phyloP scores from a whole-genome alignment of 176 grass and related monocot genomes.

The Saccharum officinarum region DNA sequence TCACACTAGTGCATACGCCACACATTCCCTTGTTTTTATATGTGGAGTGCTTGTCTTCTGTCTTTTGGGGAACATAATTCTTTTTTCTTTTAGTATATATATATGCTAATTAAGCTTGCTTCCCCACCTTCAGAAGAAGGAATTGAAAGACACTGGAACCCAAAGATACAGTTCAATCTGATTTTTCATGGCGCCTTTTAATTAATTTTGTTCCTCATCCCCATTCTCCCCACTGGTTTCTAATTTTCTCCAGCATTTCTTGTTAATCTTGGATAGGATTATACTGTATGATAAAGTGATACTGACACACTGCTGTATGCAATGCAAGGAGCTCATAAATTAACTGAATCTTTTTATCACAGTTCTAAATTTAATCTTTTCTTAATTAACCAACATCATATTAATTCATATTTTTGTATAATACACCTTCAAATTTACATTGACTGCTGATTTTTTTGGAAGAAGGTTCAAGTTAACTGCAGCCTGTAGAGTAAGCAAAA shows the following conservation, averaged over 20 bases:
- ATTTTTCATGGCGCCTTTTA: neutral
- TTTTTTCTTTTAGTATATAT: neutral
- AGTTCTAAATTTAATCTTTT: neutral
- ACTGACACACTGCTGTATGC: neutral
- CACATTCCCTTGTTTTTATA: neutral
- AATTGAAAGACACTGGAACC: neutral
- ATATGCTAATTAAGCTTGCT: neutral
- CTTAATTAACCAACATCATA: neutral
- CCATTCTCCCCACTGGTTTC: neutral
- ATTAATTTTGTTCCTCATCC: neutral
- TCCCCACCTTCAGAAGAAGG: neutral
- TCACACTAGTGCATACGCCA: neutral
- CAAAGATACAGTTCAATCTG: neutral
- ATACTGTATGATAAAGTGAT: neutral
- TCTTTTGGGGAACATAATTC: neutral
- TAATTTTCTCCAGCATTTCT: neutral
- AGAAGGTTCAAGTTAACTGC: neutral
- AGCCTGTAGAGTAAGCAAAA: neutral
- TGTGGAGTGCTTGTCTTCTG: neutral
- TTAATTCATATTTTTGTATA: neutral
- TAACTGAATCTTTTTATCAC: neutral
- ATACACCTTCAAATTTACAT: neutral
- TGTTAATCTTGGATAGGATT: neutral
- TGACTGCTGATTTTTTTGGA: neutral
- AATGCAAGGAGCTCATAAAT: neutral